phyloP scores from a whole-genome alignment of 257 asterid species.

The Leonotis leonurus region DNA sequence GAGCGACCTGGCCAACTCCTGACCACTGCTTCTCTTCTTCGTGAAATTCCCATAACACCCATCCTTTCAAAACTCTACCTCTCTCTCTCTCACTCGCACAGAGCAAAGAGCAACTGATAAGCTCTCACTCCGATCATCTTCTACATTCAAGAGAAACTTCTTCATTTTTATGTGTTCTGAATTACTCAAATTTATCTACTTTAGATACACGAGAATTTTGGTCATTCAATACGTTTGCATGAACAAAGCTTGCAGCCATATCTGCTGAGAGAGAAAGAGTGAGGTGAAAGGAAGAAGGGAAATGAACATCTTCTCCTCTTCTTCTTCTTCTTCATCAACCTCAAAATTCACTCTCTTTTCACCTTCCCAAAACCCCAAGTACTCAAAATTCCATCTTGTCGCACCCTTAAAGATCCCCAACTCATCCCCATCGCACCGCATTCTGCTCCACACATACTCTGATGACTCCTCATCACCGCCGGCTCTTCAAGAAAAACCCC shows the following conservation, averaged over 20 bases:
- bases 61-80: background rate
- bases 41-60: conserved; percentile 23
- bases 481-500: conserved; percentile 52
- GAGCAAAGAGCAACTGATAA: background rate
- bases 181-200: background rate
- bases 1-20: conserved; percentile 29
- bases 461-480: conserved; percentile 56
- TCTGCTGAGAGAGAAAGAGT: conserved; percentile 12
- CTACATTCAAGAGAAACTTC: background rate
- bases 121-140: too few species aligned
- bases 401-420: conserved; percentile 33
- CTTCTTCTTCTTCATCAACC: conserved; percentile 49
- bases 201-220: conserved; percentile 11
- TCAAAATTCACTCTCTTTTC: conserved; percentile 55
- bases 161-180: background rate
- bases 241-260: conserved; percentile 11
- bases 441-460: conserved; percentile 33
- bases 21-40: conserved; percentile 16
- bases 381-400: conserved; percentile 35
- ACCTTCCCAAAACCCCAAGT: conserved; percentile 36
- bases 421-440: conserved; percentile 25
- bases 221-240: conserved; percentile 21
- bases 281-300: too few species aligned
- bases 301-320: conserved; percentile 51
- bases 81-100: background rate